Base-by-base conservation (phyloP, 2,329 filamentous ascomycete species). In the Arthrobotrys musiformis region DNA sequence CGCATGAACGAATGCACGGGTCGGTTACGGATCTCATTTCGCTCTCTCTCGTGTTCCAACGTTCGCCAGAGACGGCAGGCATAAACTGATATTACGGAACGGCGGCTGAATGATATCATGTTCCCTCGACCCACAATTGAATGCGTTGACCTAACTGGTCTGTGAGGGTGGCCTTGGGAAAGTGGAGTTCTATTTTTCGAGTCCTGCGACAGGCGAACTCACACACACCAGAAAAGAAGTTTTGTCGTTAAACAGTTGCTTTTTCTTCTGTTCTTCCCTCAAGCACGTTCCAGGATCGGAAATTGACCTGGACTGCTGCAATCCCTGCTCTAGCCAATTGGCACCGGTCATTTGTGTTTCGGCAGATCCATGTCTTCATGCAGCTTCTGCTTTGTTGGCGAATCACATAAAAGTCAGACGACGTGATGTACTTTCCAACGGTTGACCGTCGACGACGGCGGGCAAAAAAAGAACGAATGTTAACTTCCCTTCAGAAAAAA, bases 61-160 rank as follows among this genome's bases (percentile, higher is more conserved):
- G 56, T 69, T 76, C 72, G 72, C 72, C 72, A 76, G 69, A 76
- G 64, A 76, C 72, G 72, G 72, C 72, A 76, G 64, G 72, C 72
- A 60, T 46, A 66, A 63, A 52, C 69, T 70, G 63, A 37, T n/a
- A n/a, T n/a, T n/a, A 61, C 19, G 64, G 58, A 70, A 75, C 62
- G 70, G 70, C 70, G 70, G 70, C 63, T 68, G 70, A 74, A 74
- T 67, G 50, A 73, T 60, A 73, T 68, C 56, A 62, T 40, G 62
- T 75, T 68, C 70, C 70, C n/a, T n/a, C 70, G 56, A 54, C 62
- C 70, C 62, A 74, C 62, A 70, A 13, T n/a, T 37, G 46, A 48
- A 64, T 63, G 58, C 68, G 54, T 46, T 70, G 30, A 42, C 56
- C 22, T 42, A 35, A 46, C 40, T 61, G 66, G 40, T 69, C 17